These are phyloP conservation scores for Leptodontidium sp. DNA, from an alignment of 2,329 filamentous ascomycete genomes.

Conservation along the genomic window DNA sequence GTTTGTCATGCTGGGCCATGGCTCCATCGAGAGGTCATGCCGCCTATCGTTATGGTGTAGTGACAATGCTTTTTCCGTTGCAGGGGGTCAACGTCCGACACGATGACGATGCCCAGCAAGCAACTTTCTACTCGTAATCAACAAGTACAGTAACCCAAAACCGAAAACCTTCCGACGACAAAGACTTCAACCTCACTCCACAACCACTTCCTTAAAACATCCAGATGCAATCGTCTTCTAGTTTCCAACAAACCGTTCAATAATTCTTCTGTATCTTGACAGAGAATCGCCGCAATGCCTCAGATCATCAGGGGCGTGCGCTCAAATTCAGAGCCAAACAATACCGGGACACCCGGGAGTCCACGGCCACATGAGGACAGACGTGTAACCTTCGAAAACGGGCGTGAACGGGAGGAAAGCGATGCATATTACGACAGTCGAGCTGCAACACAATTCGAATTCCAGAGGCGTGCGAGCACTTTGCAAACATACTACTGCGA, in stretches of 20 bases:
- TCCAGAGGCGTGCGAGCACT: constrained; percentile 35
- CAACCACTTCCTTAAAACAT: not conserved
- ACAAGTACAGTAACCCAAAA: constrained; percentile 2
- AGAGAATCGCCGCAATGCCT: constrained; percentile 8
- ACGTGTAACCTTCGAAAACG: constrained; percentile 36
- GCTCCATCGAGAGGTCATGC: not conserved
- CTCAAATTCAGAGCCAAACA: constrained; percentile 18
- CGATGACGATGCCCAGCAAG: constrained; percentile 14
- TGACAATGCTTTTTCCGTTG: not conserved
- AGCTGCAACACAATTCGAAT: constrained; percentile 38
- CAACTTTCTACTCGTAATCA: constrained; percentile 17
- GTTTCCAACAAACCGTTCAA: not conserved
- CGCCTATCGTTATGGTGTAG: not conserved
- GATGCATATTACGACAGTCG: constrained; percentile 39
- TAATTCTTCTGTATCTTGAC: not conserved
- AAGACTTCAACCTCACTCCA: not conserved
- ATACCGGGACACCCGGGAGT: constrained; percentile 13
- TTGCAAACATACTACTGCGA: constrained; percentile 39
- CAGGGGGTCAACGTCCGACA: not conserved
- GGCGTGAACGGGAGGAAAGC: constrained; percentile 32
- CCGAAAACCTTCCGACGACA: not conserved
- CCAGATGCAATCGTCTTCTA: not conserved
- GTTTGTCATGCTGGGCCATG: not conserved
- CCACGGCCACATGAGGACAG: constrained; percentile 16
- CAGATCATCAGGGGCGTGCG: constrained; percentile 15